Percentiles rank a stretch among this genome's conserved stretches.
Evolutionary conservation across 2,329 filamentous ascomycete species (phyloP).

Genomic region (Nigrograna mackinnonii): DNA sequence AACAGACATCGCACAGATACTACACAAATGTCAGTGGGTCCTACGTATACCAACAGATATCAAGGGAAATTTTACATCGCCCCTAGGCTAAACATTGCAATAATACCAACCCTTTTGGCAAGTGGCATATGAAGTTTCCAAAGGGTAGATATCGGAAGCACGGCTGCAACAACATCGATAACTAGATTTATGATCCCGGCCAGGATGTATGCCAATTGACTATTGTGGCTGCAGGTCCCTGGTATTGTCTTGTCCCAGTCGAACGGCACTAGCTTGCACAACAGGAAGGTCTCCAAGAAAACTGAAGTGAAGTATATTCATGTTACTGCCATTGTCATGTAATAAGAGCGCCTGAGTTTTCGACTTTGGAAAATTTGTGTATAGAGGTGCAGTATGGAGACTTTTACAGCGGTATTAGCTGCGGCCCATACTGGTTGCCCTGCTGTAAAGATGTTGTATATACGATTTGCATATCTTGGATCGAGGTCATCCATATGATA

Average conservation of each 20-base stretch:
- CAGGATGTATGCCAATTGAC: neutral
- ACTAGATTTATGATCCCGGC: neutral
- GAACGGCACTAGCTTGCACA: conserved; percentile 1
- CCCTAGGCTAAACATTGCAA: conserved; percentile 1
- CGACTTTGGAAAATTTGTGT: conserved; percentile 14
- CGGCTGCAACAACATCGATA: neutral
- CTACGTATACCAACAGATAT: neutral
- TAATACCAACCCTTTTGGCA: neutral
- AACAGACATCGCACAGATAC: conserved; percentile 11
- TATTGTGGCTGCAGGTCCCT: neutral
- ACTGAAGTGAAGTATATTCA: neutral
- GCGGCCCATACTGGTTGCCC: conserved; percentile 8
- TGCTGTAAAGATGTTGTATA: conserved; percentile 3
- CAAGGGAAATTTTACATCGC: conserved; percentile 11
- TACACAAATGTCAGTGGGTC: no score
- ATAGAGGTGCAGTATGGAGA: conserved; percentile 19
- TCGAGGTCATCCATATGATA: neutral
- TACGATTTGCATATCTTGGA: neutral
- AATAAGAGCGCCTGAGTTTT: neutral
- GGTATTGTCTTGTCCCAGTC: neutral
- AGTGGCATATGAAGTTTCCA: neutral
- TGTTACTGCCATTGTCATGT: neutral
- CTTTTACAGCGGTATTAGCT: conserved; percentile 8
- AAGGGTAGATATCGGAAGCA: neutral
- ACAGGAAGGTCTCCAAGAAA: conserved; percentile 1